Evolutionary conservation across 83 land plant genomes (phyloP).

Genomic region (Thuja plicata): DNA sequence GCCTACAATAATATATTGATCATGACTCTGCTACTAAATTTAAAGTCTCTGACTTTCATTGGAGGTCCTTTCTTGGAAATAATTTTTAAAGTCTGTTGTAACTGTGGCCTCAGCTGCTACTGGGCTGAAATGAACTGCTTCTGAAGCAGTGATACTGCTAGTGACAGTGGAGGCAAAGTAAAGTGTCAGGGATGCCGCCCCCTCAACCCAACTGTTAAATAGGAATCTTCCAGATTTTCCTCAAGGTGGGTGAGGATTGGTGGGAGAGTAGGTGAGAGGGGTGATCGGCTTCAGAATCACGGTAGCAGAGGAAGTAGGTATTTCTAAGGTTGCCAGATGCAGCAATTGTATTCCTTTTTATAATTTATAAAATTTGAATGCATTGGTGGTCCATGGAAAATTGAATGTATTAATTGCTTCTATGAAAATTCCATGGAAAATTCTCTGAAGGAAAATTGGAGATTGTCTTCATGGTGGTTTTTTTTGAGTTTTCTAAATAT

Average conservation of each 20-base stretch:
- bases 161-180: constrained; percentile 36
- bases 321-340: background rate
- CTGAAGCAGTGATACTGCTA: constrained; percentile 46
- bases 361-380: background rate
- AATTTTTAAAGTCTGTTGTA: constrained; percentile 49
- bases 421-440: background rate
- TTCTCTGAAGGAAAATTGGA: background rate
- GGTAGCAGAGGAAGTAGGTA: constrained; percentile 23
- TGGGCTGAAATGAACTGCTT: constrained; percentile 37
- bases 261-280: constrained; percentile 53
- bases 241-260: constrained; percentile 57
- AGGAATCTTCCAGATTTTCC: constrained; percentile 70
- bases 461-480: background rate
- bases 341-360: background rate
- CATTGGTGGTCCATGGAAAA: background rate
- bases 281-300: constrained; percentile 51
- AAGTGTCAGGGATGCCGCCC: constrained; percentile 53
- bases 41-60: constrained; percentile 78
- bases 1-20: constrained; percentile 88
- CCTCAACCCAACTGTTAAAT: constrained; percentile 56
- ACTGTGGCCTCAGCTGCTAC: constrained; percentile 36
- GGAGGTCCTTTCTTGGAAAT: constrained; percentile 87
- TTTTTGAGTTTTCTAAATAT: background rate
- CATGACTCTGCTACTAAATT: constrained; percentile 83
- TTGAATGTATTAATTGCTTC: background rate